Evolutionary conservation across 768 basidiomycete species (phyloP).

Genomic region (Pleurotus sapidus): DNA sequence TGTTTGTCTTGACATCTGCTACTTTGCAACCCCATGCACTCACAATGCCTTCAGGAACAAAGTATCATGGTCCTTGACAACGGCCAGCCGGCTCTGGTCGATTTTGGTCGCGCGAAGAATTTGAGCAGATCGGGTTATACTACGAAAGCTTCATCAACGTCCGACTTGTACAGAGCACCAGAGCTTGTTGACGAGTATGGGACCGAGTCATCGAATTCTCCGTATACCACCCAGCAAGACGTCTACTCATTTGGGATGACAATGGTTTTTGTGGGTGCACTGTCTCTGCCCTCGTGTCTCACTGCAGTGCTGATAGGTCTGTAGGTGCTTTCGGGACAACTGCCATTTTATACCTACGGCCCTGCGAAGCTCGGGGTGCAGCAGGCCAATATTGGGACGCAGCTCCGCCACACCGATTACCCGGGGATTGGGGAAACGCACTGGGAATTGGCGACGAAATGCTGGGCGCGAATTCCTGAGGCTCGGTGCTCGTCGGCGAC

Average conservation of each 20-base stretch:
- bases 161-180: conserved; percentile 4
- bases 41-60: neutral
- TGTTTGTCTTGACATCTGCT: neutral
- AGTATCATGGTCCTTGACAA: neutral
- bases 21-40: too few relatives aligned
- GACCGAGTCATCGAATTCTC: neutral
- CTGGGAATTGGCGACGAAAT: neutral
- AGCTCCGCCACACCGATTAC: neutral
- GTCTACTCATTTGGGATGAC: conserved; percentile 12
- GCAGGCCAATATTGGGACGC: neutral
- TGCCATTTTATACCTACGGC: neutral
- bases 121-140: neutral
- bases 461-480: neutral
- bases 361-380: neutral
- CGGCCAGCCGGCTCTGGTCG: neutral
- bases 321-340: neutral
- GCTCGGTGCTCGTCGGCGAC: neutral
- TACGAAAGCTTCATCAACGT: neutral
- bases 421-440: neutral
- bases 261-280: neutral
- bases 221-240: conserved; percentile 1
- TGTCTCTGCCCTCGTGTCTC: neutral
- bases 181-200: conserved; percentile 7
- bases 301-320: neutral
- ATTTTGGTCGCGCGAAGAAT: neutral